Evolutionary conservation across 2,329 filamentous ascomycete genomes (phyloP).

Genomic region (Sporothrix schenckii): DNA sequence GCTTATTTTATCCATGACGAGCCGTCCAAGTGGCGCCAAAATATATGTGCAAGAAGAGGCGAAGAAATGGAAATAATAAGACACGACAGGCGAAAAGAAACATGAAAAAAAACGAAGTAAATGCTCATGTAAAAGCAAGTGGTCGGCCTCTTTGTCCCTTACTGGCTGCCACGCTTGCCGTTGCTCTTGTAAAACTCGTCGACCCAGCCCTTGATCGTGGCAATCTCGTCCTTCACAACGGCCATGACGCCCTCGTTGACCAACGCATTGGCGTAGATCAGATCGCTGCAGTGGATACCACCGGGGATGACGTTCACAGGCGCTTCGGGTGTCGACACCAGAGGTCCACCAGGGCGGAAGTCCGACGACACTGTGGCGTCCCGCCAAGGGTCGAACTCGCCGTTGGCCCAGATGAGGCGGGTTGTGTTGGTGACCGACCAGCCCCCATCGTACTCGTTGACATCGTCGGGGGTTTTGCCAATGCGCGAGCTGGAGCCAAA

Average conservation of each 20-base stretch:
- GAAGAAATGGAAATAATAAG: background rate
- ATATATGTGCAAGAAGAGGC: conserved; percentile 23
- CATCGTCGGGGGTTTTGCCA: conserved; percentile 43
- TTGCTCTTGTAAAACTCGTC: conserved; percentile 49
- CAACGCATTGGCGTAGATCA: conserved; percentile 51
- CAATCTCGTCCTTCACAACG: conserved; percentile 56
- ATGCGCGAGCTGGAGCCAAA: conserved; percentile 41
- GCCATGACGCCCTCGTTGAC: conserved; percentile 54
- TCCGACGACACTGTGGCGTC: conserved; percentile 46
- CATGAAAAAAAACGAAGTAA: background rate
- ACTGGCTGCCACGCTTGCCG: background rate
- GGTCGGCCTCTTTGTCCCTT: background rate
- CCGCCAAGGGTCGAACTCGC: conserved; percentile 48
- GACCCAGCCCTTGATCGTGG: conserved; percentile 59
- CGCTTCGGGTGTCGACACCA: conserved; percentile 42
- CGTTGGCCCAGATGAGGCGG: conserved; percentile 48
- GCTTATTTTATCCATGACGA: background rate
- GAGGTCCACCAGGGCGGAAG: conserved; percentile 46
- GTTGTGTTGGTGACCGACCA: conserved; percentile 48
- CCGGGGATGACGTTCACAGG: conserved; percentile 45
- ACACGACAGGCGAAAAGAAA: background rate
- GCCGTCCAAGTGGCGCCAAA: conserved; percentile 11
- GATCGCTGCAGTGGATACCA: conserved; percentile 49
- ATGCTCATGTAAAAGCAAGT: background rate
- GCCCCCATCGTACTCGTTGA: conserved; percentile 47